Evolutionary conservation across 169 alveolate species (phyloP).

Genomic region (Eimeria nieschulzi): DNA sequence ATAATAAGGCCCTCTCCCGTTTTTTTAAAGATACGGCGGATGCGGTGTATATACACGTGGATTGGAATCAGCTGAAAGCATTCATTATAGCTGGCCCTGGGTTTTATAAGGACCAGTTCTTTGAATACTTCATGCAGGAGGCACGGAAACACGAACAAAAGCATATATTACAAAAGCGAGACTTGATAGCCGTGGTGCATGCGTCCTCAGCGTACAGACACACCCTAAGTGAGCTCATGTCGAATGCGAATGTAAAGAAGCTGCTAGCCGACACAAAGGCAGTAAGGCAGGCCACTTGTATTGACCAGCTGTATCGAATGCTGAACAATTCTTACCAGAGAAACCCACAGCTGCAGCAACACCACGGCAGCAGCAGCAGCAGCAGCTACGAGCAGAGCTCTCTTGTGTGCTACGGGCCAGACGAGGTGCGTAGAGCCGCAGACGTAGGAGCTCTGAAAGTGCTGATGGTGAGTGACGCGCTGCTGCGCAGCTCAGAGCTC

Average conservation of each 20-base stretch:
- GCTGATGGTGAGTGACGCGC: constrained; percentile 48
- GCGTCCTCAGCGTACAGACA: constrained; percentile 41
- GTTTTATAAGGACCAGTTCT: constrained; percentile 30
- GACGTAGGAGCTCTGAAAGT: constrained; percentile 46
- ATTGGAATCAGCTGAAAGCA: constrained; percentile 40
- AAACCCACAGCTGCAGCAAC: constrained; percentile 9
- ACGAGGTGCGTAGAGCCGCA: constrained; percentile 45
- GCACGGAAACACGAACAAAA: constrained; percentile 8
- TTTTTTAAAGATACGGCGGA: constrained; percentile 32
- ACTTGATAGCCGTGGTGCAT: not conserved
- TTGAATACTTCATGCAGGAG: constrained; percentile 2
- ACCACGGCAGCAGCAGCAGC: constrained; percentile 45
- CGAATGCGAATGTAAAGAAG: not conserved
- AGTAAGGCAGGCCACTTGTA: constrained; percentile 23
- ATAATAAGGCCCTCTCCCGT: constrained; percentile 1
- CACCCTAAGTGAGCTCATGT: constrained; percentile 44
- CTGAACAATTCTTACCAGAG: constrained; percentile 43
- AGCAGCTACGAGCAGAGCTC: constrained; percentile 29
- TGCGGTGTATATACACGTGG: constrained; percentile 2
- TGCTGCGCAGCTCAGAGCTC: constrained; percentile 41
- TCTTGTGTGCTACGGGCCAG: constrained; percentile 57
- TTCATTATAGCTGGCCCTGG: constrained; percentile 64
- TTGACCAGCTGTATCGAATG: constrained; percentile 54
- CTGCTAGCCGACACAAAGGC: constrained; percentile 52
- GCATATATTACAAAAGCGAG: not conserved